Evolutionary conservation across 441 rosid species (phyloP).

Genomic region (Melastoma candidum): DNA sequence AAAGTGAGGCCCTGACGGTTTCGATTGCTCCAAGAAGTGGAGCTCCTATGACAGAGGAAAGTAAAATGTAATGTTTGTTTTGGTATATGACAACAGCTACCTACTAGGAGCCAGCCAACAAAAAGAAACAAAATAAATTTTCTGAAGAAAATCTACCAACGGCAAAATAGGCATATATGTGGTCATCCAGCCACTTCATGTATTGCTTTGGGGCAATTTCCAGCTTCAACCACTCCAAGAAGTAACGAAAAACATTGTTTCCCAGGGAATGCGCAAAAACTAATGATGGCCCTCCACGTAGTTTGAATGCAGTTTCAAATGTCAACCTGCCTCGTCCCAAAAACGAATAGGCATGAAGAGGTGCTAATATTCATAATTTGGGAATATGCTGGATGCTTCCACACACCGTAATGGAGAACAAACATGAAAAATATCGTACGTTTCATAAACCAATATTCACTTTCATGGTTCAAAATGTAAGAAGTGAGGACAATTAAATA

Average conservation of each 20-base stretch:
- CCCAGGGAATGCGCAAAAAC: conserved; percentile 99
- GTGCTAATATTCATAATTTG: too few relatives aligned
- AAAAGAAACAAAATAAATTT: conserved; percentile 7
- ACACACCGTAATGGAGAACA: too few relatives aligned
- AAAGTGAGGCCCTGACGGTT: conserved; percentile 64
- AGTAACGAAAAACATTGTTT: conserved; percentile 90
- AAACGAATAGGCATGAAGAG: conserved; percentile 2
- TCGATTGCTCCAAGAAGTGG: conserved; percentile 95
- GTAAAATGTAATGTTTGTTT: conserved; percentile 13
- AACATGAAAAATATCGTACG: too few relatives aligned
- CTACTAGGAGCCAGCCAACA: conserved; percentile 1
- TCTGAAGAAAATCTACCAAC: conserved; percentile 50
- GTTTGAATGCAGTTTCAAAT: conserved; percentile 88
- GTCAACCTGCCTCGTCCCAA: conserved; percentile 51
- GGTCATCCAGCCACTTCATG: conserved; percentile 82
- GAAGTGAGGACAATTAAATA: too few relatives aligned
- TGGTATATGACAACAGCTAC: conserved; percentile 10
- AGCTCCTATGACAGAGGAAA: conserved; percentile 50
- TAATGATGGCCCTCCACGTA: conserved; percentile 86
- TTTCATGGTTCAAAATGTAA: too few relatives aligned
- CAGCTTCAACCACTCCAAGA: conserved; percentile 95
- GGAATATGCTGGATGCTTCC: too few relatives aligned
- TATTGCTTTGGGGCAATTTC: conserved; percentile 97
- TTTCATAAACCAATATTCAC: too few relatives aligned
- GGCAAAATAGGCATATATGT: conserved; percentile 89